Evolutionary conservation across 306 rosid species (phyloP).

Genomic region (Geum urbanum): DNA sequence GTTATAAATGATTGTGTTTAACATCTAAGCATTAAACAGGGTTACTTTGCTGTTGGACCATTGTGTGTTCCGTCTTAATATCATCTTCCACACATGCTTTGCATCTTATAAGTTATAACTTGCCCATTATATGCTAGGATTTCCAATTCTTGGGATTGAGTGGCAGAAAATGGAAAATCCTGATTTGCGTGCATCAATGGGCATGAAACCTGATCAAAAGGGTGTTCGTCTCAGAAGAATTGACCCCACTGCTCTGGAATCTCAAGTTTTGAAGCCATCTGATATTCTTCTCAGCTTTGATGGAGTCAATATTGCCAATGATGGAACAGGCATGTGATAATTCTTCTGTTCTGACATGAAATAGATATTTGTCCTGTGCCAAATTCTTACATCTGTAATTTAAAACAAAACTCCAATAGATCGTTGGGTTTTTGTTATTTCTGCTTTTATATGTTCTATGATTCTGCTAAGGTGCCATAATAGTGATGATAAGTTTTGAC

Average conservation of each 20-base stretch:
- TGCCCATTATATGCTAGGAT: slow-evolving; percentile 46
- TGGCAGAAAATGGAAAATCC: slow-evolving; percentile 99
- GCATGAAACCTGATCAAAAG: slow-evolving; percentile 83
- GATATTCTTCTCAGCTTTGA: slow-evolving; percentile 95
- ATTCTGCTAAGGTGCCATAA: background rate
- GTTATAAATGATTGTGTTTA: background rate
- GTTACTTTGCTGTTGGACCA: background rate
- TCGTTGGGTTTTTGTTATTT: background rate
- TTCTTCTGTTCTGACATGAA: background rate
- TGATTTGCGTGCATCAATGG: slow-evolving; percentile 71
- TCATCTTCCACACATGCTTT: background rate
- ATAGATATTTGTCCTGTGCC: background rate
- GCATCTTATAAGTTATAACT: background rate
- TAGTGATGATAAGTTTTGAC: background rate
- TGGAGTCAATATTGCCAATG: slow-evolving; percentile 87
- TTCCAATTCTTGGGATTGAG: slow-evolving; percentile 93
- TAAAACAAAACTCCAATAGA: background rate
- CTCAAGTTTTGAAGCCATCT: slow-evolving; percentile 75
- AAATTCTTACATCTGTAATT: background rate
- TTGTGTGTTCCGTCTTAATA: background rate
- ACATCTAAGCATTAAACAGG: background rate
- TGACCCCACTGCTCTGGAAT: slow-evolving; percentile 88
- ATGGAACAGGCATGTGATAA: slow-evolving; percentile 71
- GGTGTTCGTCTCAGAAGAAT: slow-evolving; percentile 95
- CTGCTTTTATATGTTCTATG: background rate